phyloP scores from a whole-genome alignment of 2,329 filamentous ascomycete genomes.

The Fusarium odoratissimum region DNA sequence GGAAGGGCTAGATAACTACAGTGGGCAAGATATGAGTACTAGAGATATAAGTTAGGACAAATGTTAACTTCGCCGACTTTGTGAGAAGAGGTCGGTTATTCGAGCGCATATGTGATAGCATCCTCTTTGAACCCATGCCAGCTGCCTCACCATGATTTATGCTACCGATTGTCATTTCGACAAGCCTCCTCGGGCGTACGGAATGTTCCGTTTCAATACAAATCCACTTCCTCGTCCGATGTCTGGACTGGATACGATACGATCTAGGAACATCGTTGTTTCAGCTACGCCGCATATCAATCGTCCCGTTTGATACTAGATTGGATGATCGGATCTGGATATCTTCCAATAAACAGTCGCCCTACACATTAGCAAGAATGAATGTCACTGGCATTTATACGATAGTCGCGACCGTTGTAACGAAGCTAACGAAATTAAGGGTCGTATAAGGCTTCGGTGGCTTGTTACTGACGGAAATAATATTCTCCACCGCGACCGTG shows the following conservation, averaged over 20 bases:
- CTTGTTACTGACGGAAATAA: not conserved
- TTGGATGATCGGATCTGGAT: not conserved
- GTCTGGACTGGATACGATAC: not conserved
- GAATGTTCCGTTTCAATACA: not conserved
- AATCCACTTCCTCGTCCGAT: not conserved
- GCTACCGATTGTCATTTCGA: too few species aligned
- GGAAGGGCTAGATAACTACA: too few species aligned
- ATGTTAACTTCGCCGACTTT: too few species aligned
- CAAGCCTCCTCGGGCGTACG: too few species aligned
- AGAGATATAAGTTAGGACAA: too few species aligned
- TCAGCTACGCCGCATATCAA: accelerated
- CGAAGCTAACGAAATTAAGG: not conserved
- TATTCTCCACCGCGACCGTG: not conserved
- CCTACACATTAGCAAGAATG: accelerated
- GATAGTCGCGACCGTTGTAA: accelerated
- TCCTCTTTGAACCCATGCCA: too few species aligned
- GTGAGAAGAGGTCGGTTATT: too few species aligned
- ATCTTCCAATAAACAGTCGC: accelerated
- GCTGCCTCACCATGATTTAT: too few species aligned
- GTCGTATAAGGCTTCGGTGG: accelerated
- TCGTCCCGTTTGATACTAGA: accelerated
- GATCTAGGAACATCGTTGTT: not conserved
- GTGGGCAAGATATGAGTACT: too few species aligned
- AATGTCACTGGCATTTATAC: not conserved
- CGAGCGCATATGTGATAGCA: too few species aligned